phyloP scores from a whole-genome alignment of 2,329 filamentous ascomycete genomes.

The Penicillium griseofulvum region DNA sequence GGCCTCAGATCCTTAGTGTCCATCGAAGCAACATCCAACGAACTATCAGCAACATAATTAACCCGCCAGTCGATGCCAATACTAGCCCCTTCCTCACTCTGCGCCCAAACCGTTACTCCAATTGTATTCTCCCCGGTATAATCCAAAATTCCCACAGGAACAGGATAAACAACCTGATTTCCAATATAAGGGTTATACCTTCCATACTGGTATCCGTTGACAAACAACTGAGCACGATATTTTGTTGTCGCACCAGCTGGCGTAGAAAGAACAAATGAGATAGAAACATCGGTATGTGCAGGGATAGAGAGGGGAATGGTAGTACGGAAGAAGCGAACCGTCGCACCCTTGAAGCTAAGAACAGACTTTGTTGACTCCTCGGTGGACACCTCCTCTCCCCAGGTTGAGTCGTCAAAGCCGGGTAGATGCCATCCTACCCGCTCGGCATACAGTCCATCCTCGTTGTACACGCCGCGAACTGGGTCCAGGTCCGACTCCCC shows the following conservation, averaged over 20 bases:
- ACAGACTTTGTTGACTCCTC: constrained; percentile 26
- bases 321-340: constrained; percentile 58
- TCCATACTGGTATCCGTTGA: constrained; percentile 66
- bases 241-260: constrained; percentile 38
- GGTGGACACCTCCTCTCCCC: constrained; percentile 35
- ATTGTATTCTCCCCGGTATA: constrained; percentile 60
- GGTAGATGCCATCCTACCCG: constrained; percentile 60
- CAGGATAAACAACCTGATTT: constrained; percentile 59
- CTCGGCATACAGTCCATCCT: constrained; percentile 59
- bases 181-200: constrained; percentile 61
- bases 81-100: constrained; percentile 52
- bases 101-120: constrained; percentile 59
- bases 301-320: constrained; percentile 53
- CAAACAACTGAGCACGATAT: constrained; percentile 56
- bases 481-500: constrained; percentile 54
- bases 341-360: constrained; percentile 49
- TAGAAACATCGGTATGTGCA: constrained; percentile 53
- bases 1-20: constrained; percentile 52
- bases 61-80: constrained; percentile 52
- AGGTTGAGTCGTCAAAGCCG: constrained; percentile 51
- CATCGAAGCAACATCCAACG: constrained; percentile 51
- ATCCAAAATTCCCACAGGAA: constrained; percentile 59
- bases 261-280: constrained; percentile 55
- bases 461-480: constrained; percentile 55
- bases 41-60: constrained; percentile 54